phyloP scores from a whole-genome alignment of 73 alveolate genomes.

The Blepharisma japonicum region DNA sequence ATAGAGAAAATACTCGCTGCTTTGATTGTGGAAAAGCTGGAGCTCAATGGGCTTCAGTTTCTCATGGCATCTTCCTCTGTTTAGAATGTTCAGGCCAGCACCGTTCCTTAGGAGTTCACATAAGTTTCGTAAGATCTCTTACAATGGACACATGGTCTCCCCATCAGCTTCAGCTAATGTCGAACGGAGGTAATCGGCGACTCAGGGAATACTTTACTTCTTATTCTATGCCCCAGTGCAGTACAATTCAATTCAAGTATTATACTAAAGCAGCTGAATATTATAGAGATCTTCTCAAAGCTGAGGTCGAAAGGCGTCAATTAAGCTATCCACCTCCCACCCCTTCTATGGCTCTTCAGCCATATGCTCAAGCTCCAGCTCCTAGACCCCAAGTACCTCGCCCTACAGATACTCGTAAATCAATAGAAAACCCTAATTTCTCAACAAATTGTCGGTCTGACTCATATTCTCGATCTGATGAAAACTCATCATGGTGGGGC shows the following conservation, averaged over 20 bases:
- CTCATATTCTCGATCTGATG: background rate
- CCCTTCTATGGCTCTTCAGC: background rate
- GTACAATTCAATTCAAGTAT: constrained; percentile 34
- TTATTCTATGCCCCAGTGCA: background rate
- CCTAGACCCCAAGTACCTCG: background rate
- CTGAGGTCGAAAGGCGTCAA: constrained; percentile 5
- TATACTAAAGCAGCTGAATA: constrained; percentile 75
- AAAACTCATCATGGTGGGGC: constrained; percentile 1
- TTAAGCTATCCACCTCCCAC: constrained; percentile 17
- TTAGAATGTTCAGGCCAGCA: constrained; percentile 94
- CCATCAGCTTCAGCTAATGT: constrained; percentile 77
- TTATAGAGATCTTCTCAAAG: constrained; percentile 56
- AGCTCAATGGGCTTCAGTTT: constrained; percentile 93
- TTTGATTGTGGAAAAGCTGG: constrained; percentile 83
- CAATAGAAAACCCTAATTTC: background rate
- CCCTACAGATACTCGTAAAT: background rate
- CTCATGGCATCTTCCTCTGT: constrained; percentile 86
- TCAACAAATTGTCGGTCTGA: background rate
- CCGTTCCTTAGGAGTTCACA: constrained; percentile 80
- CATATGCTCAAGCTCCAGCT: background rate
- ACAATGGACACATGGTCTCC: constrained; percentile 88
- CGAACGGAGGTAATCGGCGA: constrained; percentile 86
- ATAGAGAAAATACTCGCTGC: constrained; percentile 41
- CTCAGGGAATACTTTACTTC: constrained; percentile 66
- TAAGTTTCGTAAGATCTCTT: constrained; percentile 75